A percentile compares a stretch with the other conserved stretches of the same genome.
phyloP scores from a whole-genome alignment of 768 basidiomycete genomes.

The Leccinum disarticulatum region DNA sequence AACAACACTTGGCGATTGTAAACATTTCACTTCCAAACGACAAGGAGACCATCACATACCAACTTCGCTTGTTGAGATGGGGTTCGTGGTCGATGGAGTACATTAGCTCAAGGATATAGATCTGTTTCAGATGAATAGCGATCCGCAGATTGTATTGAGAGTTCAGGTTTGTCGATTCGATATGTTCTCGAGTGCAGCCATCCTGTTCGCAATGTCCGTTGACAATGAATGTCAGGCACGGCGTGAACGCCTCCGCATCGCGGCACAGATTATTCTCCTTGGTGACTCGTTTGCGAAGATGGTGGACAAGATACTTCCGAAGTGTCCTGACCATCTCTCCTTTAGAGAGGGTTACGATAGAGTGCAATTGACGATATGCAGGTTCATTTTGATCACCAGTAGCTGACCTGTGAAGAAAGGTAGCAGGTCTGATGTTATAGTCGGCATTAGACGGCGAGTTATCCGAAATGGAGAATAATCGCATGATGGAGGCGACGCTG shows the following conservation, averaged over 20 bases:
- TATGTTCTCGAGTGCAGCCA: constrained; percentile 41
- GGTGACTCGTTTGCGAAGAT: constrained; percentile 30
- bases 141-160: constrained; percentile 42
- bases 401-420: constrained; percentile 11
- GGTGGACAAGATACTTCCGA: constrained; percentile 23
- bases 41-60: constrained; percentile 2
- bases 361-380: not conserved
- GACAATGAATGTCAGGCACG: constrained; percentile 39
- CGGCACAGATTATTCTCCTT: constrained; percentile 35
- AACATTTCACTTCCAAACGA: not conserved
- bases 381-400: not conserved
- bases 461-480: constrained; percentile 24
- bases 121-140: constrained; percentile 47
- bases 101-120: constrained; percentile 43
- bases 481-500: constrained; percentile 21
- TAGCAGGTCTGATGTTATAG: constrained; percentile 6
- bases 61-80: not conserved
- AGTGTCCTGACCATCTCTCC: constrained; percentile 25
- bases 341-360: constrained; percentile 12
- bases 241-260: constrained; percentile 33
- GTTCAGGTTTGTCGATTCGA: constrained; percentile 25
- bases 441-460: constrained; percentile 2
- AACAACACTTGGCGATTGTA: constrained; percentile 3
- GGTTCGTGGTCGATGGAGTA: constrained; percentile 15
- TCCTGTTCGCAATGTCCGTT: constrained; percentile 32